Evolutionary conservation across 2,329 filamentous ascomycete species (phyloP).

Genomic region (Dichotomopilus funicola): DNA sequence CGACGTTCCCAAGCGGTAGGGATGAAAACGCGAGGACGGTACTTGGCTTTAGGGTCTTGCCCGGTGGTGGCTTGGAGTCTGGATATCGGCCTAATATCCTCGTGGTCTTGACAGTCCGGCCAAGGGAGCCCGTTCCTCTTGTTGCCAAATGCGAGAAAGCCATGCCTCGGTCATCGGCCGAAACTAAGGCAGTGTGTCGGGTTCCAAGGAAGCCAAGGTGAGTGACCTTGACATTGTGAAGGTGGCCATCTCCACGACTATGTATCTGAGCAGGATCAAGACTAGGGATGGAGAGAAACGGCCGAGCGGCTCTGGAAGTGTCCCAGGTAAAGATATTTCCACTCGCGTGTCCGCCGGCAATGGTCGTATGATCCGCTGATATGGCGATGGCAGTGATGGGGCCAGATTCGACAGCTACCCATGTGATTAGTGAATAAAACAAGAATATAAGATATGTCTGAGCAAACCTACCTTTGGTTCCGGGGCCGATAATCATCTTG

Average conservation of each 20-base stretch:
- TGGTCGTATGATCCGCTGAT: slow-evolving; percentile 86
- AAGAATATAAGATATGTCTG: background rate
- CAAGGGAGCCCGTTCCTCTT: slow-evolving; percentile 79
- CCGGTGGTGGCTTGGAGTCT: slow-evolving; percentile 52
- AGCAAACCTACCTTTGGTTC: slow-evolving; percentile 66
- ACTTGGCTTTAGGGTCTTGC: slow-evolving; percentile 77
- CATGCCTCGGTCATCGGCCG: slow-evolving; percentile 92
- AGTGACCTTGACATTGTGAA: slow-evolving; percentile 68
- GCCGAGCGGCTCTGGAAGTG: slow-evolving; percentile 69
- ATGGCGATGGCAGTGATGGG: slow-evolving; percentile 80
- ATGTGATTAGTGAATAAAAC: slow-evolving; percentile 28
- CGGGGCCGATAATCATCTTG: slow-evolving; percentile 87
- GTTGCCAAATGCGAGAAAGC: slow-evolving; percentile 96
- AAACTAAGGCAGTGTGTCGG: slow-evolving; percentile 87
- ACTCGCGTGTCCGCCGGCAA: slow-evolving; percentile 82
- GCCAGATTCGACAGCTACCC: slow-evolving; percentile 77
- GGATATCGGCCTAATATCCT: slow-evolving; percentile 90
- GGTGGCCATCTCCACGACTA: slow-evolving; percentile 67
- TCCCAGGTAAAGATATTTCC: slow-evolving; percentile 98
- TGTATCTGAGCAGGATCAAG: slow-evolving; percentile 60
- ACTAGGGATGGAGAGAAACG: slow-evolving; percentile 81
- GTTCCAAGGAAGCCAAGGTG: slow-evolving; percentile 95
- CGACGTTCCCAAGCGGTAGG: slow-evolving; percentile 87
- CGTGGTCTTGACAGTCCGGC: slow-evolving; percentile 79
- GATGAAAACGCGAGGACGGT: slow-evolving; percentile 89